These are phyloP conservation scores for Candida nitratophila DNA, from an alignment of 805 yeast genomes.

Conservation along the genomic window DNA sequence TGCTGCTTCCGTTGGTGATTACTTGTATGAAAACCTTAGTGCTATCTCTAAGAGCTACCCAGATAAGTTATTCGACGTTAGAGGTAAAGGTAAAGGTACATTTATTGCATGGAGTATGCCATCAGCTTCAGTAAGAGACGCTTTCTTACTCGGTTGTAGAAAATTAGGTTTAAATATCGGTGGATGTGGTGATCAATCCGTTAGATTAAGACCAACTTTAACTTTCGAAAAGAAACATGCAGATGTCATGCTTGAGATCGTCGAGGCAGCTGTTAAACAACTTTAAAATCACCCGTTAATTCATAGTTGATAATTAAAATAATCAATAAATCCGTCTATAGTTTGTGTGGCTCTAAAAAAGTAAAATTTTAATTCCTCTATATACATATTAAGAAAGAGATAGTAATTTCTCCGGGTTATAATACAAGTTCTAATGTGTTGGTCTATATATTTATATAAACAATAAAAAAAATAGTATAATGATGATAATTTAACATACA, in stretches of 20 bases:
- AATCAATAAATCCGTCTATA: too few relatives aligned
- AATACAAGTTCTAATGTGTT: too few relatives aligned
- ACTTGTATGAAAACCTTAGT: constrained; percentile 39
- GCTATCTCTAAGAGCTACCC: constrained; percentile 34
- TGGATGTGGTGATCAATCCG: constrained; percentile 54
- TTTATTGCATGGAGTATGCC: constrained; percentile 60
- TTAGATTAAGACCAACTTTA: constrained; percentile 61
- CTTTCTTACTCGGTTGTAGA: constrained; percentile 38
- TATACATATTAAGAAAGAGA: too few relatives aligned
- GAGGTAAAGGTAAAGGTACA: constrained; percentile 60
- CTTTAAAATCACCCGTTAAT: background rate
- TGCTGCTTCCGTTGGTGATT: constrained; percentile 47
- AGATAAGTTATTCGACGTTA: constrained; percentile 35
- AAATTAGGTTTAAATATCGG: constrained; percentile 57
- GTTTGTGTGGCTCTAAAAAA: too few relatives aligned
- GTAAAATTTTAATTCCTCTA: too few relatives aligned
- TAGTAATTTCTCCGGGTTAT: too few relatives aligned
- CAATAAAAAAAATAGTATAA: too few relatives aligned
- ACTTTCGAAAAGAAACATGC: constrained; percentile 57
- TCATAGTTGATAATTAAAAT: too few relatives aligned
- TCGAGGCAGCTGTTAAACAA: constrained; percentile 24
- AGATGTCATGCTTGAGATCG: constrained; percentile 42
- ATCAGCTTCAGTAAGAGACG: constrained; percentile 35
- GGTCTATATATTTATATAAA: too few relatives aligned
- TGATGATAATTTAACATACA: too few relatives aligned